phyloP scores from a whole-genome alignment of 768 basidiomycete species.

The Pulveroboletus sp. region DNA sequence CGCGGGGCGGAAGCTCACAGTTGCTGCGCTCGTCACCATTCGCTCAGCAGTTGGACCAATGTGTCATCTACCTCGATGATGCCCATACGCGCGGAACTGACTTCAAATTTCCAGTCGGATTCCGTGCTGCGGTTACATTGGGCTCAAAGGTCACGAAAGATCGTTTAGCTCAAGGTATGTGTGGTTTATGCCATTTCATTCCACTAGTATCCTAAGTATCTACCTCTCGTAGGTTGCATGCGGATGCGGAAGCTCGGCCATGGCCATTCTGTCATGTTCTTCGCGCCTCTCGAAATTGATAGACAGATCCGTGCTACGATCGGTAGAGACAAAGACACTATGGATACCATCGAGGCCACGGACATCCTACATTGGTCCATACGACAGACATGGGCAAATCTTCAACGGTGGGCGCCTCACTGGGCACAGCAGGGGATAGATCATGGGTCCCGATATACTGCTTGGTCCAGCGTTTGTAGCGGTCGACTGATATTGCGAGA shows the following conservation, averaged over 20 bases:
- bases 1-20: too few relatives aligned
- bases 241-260: conserved; percentile 49
- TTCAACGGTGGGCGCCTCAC: conserved; percentile 34
- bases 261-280: conserved; percentile 46
- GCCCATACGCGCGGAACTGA: conserved; percentile 15
- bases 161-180: too few relatives aligned
- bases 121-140: too few relatives aligned
- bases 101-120: conserved; percentile 7
- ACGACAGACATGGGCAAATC: conserved; percentile 42
- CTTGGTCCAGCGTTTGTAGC: conserved; percentile 16
- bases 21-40: too few relatives aligned
- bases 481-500: background rate
- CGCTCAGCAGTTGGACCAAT: too few relatives aligned
- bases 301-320: conserved; percentile 31
- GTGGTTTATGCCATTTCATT: too few relatives aligned
- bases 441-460: conserved; percentile 25
- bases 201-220: too few relatives aligned
- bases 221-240: conserved; percentile 58
- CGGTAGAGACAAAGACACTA: background rate
- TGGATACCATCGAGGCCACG: conserved; percentile 10
- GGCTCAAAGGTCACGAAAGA: too few relatives aligned
- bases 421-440: conserved; percentile 44
- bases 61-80: conserved; percentile 9
- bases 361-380: conserved; percentile 48
- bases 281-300: too few relatives aligned